phyloP scores from a whole-genome alignment of 2,329 filamentous ascomycete genomes.

The Nemania sp. region DNA sequence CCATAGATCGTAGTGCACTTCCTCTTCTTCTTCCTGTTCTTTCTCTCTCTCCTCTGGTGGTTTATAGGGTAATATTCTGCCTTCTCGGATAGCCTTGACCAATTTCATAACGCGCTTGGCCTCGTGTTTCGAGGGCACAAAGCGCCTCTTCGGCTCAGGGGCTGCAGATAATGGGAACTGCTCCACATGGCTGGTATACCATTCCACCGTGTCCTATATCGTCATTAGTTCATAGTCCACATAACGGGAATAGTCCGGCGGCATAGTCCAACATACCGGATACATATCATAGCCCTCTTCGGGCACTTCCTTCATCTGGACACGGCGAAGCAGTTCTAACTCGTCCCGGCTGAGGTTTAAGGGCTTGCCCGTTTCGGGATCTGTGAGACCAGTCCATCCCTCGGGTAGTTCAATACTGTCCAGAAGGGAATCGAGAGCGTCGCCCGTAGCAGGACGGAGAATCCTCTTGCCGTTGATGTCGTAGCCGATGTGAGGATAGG shows the following conservation, averaged over 20 bases:
- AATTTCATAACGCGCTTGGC: slow-evolving; percentile 96
- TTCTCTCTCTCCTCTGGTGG: slow-evolving; percentile 68
- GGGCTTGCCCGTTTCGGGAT: slow-evolving; percentile 91
- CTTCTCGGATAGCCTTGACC: slow-evolving; percentile 92
- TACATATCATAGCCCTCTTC: slow-evolving; percentile 92
- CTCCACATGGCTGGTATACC: slow-evolving; percentile 88
- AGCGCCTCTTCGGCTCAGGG: slow-evolving; percentile 93
- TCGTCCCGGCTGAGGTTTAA: slow-evolving; percentile 86
- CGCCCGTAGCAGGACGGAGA: slow-evolving; percentile 90
- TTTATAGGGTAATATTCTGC: slow-evolving; percentile 88
- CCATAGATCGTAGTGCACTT: slow-evolving; percentile 87
- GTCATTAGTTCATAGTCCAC: slow-evolving; percentile 24
- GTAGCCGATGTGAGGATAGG: slow-evolving; percentile 97
- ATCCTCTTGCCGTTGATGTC: slow-evolving; percentile 99
- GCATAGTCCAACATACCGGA: no score
- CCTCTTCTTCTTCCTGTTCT: slow-evolving; percentile 71
- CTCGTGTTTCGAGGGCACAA: slow-evolving; percentile 95
- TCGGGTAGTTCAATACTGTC: slow-evolving; percentile 97
- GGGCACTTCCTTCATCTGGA: slow-evolving; percentile 86
- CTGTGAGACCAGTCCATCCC: slow-evolving; percentile 95
- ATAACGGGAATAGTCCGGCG: no score
- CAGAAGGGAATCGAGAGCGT: slow-evolving; percentile 88
- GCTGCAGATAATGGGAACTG: slow-evolving; percentile 94
- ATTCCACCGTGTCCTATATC: slow-evolving; percentile 77
- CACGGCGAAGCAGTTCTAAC: slow-evolving; percentile 81